Base-by-base conservation (phyloP, 176 grass and related monocot species). In the Themeda triandra region DNA sequence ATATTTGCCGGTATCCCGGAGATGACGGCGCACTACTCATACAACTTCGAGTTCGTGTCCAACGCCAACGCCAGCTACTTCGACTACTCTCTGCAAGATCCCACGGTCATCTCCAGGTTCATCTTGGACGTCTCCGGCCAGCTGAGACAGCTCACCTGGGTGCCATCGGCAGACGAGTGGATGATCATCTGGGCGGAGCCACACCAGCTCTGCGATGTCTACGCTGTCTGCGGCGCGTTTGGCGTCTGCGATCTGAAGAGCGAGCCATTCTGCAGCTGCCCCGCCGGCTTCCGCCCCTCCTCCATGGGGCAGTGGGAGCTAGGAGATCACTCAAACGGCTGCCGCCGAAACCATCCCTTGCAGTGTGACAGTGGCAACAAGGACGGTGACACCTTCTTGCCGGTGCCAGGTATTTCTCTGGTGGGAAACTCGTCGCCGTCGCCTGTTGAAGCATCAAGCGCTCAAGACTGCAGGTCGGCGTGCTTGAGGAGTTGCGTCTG, bases 51-150 rank as follows among this genome's bases (percentile, higher is more conserved):
- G 46, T 93, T 74, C 24, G 40, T 93, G 33, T 69, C 70, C 72
- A 21, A 86, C 63, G 72, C 44, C 10, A 82, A 81, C 17, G 81
- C 7, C 64, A 93, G 37, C 72, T 93, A 90, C 82, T 90, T 93
- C 85, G 80, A 79, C 9, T 91, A 91, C 42, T 45, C 75, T 76
- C 28, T 66, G 24, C 74, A 88, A 15, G 73, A 88, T 13, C 66
- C 75, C 8, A 39, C 30, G 11, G 33, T 73, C 12, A 86, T 91
- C 27, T 80, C 88, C 21, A 86, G 88, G 72, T 28, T 88, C 6
- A 46, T 93, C 30, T 23, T 93, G 27, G 59, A 76, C 42, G 42
- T 45, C 42, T 45, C 42, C 12, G 42, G 42, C 42, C 42, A 45
- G 42, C 10, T 4, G 13, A 12, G 42, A 1, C 85, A 77, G 82